A percentile compares a stretch with the other conserved stretches of the same genome.
phyloP scores from a whole-genome alignment of 163 green algal species.

The Chloroidium sp. region DNA sequence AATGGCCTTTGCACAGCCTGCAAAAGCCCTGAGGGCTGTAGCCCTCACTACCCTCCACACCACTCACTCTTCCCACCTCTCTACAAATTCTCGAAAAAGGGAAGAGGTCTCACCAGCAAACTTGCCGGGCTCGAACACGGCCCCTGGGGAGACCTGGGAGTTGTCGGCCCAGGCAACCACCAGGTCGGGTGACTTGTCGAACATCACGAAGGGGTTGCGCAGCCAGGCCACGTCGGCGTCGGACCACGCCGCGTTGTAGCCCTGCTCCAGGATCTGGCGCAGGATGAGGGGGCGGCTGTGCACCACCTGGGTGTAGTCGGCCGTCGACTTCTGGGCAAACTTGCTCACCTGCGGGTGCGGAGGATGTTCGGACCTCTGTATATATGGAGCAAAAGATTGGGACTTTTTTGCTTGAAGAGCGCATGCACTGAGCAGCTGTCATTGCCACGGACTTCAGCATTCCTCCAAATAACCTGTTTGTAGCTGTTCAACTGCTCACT shows the following conservation, averaged over 20 bases:
- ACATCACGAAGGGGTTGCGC: background rate
- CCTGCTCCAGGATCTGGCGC: background rate
- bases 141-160: background rate
- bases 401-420: too few species aligned
- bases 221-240: background rate
- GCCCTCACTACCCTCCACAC: too few species aligned
- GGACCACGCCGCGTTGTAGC: background rate
- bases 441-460: too few species aligned
- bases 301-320: background rate
- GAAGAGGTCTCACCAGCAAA: background rate
- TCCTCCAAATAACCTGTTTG: too few species aligned
- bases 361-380: too few species aligned
- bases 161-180: background rate
- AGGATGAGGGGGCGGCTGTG: background rate
- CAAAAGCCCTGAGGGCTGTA: too few species aligned
- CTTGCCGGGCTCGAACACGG: background rate
- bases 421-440: too few species aligned
- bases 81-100: too few species aligned
- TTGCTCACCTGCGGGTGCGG: background rate
- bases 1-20: too few species aligned
- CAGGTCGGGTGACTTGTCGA: background rate
- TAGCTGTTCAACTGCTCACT: too few species aligned
- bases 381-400: too few species aligned
- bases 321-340: background rate
- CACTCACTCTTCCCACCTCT: too few species aligned